These are phyloP conservation scores for Xylariaceae sp. DNA, from an alignment of 2,329 filamentous ascomycete species.

Conservation along the genomic window DNA sequence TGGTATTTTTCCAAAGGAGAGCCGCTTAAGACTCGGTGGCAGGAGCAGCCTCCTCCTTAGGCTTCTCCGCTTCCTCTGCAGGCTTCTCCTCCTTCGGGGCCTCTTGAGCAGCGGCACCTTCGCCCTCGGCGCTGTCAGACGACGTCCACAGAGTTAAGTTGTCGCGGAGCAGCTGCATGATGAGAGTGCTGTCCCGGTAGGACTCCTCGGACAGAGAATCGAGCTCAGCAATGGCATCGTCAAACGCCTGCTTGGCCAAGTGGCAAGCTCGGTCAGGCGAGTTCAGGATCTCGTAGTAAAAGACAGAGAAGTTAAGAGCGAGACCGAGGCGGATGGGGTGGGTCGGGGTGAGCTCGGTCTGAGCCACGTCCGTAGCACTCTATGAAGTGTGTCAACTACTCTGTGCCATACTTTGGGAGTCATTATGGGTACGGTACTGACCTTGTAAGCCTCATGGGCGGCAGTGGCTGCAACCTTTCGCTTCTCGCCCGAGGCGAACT, in stretches of 20 bases:
- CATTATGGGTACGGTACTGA: constrained; percentile 36
- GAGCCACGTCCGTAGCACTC: constrained; percentile 97
- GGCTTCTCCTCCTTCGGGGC: constrained; percentile 55
- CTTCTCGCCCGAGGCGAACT: constrained; percentile 91
- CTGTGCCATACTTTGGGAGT: background rate
- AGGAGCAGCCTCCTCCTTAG: constrained; percentile 48
- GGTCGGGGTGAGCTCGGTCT: constrained; percentile 94
- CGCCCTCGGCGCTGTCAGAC: constrained; percentile 78
- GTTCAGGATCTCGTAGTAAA: constrained; percentile 99
- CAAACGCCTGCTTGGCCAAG: constrained; percentile 97
- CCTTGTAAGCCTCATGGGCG: constrained; percentile 97
- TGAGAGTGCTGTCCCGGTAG: constrained; percentile 97
- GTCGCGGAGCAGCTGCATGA: constrained; percentile 98
- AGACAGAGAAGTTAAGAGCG: constrained; percentile 98
- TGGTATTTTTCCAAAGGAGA: constrained; percentile 30
- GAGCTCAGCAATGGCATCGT: constrained; percentile 97
- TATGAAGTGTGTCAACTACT: constrained; percentile 33
- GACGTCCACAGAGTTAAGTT: constrained; percentile 98
- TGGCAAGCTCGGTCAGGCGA: constrained; percentile 96
- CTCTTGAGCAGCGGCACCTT: constrained; percentile 56
- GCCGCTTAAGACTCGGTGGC: constrained; percentile 52
- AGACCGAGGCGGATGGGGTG: constrained; percentile 98
- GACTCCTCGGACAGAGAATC: constrained; percentile 97
- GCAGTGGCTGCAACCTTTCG: constrained; percentile 82
- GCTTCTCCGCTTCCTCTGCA: constrained; percentile 47